Evolutionary conservation across 2,329 filamentous ascomycete genomes (phyloP).

Genomic region (Hymenoscyphus linearis): DNA sequence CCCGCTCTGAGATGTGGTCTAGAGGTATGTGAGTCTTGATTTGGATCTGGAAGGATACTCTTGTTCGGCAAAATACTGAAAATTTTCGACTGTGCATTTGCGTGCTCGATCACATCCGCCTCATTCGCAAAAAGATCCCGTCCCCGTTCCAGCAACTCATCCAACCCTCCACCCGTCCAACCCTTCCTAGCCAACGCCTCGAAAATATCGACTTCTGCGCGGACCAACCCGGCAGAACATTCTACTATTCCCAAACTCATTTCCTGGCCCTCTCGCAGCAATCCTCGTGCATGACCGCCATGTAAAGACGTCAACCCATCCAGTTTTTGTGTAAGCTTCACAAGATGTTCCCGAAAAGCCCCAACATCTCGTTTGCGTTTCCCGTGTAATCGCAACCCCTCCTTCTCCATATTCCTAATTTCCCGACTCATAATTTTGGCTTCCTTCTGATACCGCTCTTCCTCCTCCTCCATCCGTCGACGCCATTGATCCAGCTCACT

Average conservation of each 20-base stretch:
- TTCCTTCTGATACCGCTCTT: conserved; percentile 52
- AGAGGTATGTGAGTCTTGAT: conserved; percentile 32
- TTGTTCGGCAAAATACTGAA: conserved; percentile 61
- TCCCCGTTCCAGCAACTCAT: conserved; percentile 60
- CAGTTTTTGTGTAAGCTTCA: conserved; percentile 55
- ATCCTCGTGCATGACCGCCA: conserved; percentile 52
- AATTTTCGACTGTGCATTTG: conserved; percentile 43
- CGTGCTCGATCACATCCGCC: conserved; percentile 31
- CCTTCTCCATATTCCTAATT: conserved; percentile 59
- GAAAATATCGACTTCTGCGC: conserved; percentile 66
- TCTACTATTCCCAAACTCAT: conserved; percentile 58
- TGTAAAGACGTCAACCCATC: conserved; percentile 59
- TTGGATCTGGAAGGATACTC: conserved; percentile 53
- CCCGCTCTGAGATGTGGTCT: background rate
- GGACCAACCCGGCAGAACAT: conserved; percentile 58
- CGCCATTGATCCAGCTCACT: conserved; percentile 64
- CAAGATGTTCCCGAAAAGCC: conserved; percentile 57
- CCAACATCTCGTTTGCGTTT: conserved; percentile 56
- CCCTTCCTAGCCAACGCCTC: conserved; percentile 62
- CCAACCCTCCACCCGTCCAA: conserved; percentile 61
- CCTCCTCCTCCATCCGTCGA: conserved; percentile 58
- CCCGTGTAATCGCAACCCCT: conserved; percentile 55
- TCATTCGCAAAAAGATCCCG: conserved; percentile 53
- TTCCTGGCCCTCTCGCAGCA: conserved; percentile 60
- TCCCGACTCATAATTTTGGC: conserved; percentile 52